These are phyloP conservation scores for Alternaria tenuissima DNA, from an alignment of 2,329 filamentous ascomycete genomes.

Conservation along the genomic window DNA sequence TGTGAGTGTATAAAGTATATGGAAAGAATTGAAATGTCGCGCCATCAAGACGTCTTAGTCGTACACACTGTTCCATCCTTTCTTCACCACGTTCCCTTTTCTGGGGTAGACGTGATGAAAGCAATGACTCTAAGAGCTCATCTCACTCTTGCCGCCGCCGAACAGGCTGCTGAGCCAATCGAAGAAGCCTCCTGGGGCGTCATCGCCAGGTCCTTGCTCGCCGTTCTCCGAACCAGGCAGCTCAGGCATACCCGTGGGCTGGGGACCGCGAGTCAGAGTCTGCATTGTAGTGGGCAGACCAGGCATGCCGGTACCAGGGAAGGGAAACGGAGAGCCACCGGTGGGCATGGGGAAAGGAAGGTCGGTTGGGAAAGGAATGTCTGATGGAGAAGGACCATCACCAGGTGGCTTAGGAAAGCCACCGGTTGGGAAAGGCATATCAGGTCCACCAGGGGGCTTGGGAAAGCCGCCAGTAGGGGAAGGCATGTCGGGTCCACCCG, in stretches of 20 bases:
- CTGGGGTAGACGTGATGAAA: not conserved
- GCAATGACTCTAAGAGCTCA: not conserved
- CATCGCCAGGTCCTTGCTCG: not conserved
- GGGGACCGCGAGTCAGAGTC: conserved; percentile 24
- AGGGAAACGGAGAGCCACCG: conserved; percentile 12
- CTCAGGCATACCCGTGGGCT: conserved; percentile 17
- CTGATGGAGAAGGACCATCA: not conserved
- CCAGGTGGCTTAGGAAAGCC: conserved; percentile 4
- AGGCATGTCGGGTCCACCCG: not conserved
- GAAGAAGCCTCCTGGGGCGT: conserved; percentile 13
- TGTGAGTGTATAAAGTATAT: not conserved
- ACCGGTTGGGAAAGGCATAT: not conserved
- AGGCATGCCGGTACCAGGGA: conserved; percentile 6
- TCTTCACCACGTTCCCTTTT: not conserved
- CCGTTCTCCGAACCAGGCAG: conserved; percentile 2
- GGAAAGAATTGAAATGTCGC: not conserved
- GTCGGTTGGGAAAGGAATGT: conserved; percentile 4
- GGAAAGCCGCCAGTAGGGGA: conserved; percentile 11
- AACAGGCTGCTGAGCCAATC: conserved; percentile 18
- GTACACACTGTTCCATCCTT: not conserved
- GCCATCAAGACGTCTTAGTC: conserved; percentile 5
- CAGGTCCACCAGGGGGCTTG: not conserved
- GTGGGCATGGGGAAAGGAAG: conserved; percentile 11
- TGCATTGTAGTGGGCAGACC: conserved; percentile 13
- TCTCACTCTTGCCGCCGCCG: conserved; percentile 9